Conservation (phyloP, 495 filamentous ascomycete genomes). For the Choiromyces venosus region DNA sequence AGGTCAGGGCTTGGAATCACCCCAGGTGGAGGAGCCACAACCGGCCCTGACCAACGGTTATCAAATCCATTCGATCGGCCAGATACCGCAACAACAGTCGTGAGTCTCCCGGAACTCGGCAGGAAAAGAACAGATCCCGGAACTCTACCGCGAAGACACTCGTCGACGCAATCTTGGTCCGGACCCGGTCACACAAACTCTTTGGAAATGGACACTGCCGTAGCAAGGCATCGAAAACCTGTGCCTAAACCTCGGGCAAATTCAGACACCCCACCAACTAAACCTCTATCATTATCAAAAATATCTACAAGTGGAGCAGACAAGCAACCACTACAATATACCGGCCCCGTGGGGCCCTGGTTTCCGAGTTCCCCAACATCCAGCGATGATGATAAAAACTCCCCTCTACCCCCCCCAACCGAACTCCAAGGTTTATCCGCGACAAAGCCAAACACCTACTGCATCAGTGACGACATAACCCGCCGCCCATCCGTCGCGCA, state of each 20-base stretch:
- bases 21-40: neutral
- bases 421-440: neutral
- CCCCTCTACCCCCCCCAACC: neutral
- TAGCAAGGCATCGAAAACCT: neutral
- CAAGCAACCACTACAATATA: neutral
- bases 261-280: neutral
- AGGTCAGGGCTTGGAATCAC: neutral
- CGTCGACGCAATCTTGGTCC: neutral
- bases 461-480: neutral
- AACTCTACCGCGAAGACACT: neutral
- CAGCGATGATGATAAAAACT: neutral
- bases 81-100: neutral
- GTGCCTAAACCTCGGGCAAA: neutral
- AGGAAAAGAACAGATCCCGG: neutral
- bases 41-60: neutral
- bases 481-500: neutral
- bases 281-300: neutral
- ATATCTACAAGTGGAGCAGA: neutral
- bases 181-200: neutral
- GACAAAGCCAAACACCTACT: neutral
- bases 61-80: neutral
- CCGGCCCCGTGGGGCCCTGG: neutral
- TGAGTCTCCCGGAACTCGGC: neutral
- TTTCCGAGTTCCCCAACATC: neutral
- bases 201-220: neutral